A percentile compares a stretch with the other conserved stretches of the same genome.
phyloP scores from a whole-genome alignment of 164 flowering plant species.

The Malania oleifera region DNA sequence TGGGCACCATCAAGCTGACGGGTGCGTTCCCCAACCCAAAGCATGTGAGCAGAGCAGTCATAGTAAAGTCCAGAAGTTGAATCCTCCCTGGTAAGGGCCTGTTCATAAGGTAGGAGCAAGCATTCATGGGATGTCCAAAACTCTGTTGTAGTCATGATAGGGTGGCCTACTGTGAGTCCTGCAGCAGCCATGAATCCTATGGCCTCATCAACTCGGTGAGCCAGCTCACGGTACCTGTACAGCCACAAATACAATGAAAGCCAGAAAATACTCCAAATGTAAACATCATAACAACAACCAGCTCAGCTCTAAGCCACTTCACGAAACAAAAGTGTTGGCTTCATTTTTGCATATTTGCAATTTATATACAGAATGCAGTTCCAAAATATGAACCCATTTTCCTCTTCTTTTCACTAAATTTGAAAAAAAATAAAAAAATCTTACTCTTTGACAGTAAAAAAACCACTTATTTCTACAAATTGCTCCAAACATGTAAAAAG shows the following conservation, averaged over 20 bases:
- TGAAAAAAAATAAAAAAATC: no score
- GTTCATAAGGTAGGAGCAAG: slow-evolving; percentile 33
- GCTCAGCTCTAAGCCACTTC: background rate
- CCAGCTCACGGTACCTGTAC: slow-evolving; percentile 35
- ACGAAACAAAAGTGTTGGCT: no score
- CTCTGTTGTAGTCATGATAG: slow-evolving; percentile 30
- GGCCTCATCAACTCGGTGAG: slow-evolving; percentile 34
- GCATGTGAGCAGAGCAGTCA: slow-evolving; percentile 41
- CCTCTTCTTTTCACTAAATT: no score
- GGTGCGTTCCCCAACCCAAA: slow-evolving; percentile 44
- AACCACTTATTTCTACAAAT: no score
- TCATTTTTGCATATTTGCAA: no score
- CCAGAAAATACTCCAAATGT: background rate
- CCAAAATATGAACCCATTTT: no score
- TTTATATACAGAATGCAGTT: no score
- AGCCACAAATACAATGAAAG: background rate
- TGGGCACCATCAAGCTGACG: slow-evolving; percentile 41
- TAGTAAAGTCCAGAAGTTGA: slow-evolving; percentile 40
- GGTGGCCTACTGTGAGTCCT: slow-evolving; percentile 31
- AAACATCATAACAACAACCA: background rate
- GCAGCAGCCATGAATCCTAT: slow-evolving; percentile 37
- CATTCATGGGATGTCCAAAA: slow-evolving; percentile 48
- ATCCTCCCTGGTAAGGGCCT: slow-evolving; percentile 35
- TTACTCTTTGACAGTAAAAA: no score
- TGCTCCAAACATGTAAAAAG: no score